Conservation (phyloP, 2,329 filamentous ascomycete genomes). For the Ceratocystis eucalypticola region DNA sequence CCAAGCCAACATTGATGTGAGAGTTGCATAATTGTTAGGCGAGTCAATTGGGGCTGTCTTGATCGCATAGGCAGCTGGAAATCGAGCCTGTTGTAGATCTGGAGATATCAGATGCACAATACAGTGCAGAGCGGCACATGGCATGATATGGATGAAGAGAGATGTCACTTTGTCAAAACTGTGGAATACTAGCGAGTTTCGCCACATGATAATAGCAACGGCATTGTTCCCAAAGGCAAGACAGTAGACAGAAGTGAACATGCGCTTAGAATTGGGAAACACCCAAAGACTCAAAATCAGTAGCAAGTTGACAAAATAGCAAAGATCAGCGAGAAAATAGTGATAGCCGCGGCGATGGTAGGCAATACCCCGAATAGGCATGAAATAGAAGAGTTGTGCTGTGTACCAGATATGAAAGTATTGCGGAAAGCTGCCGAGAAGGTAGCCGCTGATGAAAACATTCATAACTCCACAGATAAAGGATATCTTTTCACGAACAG, state of each 20-base stretch:
- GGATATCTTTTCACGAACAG: conserved; percentile 79
- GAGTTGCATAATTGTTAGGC: conserved; percentile 61
- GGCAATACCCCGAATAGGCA: conserved; percentile 86
- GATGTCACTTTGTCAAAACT: conserved; percentile 96
- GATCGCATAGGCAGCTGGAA: conserved; percentile 77
- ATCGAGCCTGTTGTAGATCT: conserved; percentile 52
- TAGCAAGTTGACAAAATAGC: conserved; percentile 94
- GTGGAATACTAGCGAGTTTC: conserved; percentile 96
- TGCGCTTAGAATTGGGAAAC: conserved; percentile 76
- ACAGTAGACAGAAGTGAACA: conserved; percentile 87
- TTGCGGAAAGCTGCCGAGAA: conserved; percentile 74
- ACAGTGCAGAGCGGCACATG: conserved; percentile 83
- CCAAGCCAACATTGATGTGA: conserved; percentile 82
- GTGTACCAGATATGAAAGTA: conserved; percentile 92
- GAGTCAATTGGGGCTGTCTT: conserved; percentile 55
- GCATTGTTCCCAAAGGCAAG: conserved; percentile 94
- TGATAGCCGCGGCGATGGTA: conserved; percentile 88
- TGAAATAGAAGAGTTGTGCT: conserved; percentile 76
- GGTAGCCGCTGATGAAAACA: conserved; percentile 89
- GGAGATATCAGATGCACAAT: conserved; percentile 68
- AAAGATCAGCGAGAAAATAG: conserved; percentile 93
- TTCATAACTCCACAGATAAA: conserved; percentile 96
- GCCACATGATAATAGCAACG: conserved; percentile 96
- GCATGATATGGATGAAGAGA: conserved; percentile 99
- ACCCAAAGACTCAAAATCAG: conserved; percentile 73